Percentiles rank a stretch among this genome's conserved stretches.
phyloP scores from a whole-genome alignment of 1,139 yeast genomes.

The Pichia kudriavzevii region DNA sequence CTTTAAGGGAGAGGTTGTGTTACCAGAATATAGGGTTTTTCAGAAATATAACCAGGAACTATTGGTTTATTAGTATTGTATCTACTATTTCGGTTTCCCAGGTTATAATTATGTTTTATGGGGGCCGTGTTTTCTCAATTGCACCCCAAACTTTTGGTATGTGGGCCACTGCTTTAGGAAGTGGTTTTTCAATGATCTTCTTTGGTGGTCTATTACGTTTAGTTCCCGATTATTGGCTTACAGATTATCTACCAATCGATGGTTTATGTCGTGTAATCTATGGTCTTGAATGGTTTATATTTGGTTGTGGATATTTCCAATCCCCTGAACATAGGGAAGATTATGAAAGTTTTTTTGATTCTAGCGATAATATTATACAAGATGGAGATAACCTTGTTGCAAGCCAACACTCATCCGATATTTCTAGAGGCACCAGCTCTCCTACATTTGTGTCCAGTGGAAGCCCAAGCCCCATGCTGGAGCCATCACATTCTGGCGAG shows the following conservation, averaged over 20 bases:
- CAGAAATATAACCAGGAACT: slow-evolving; percentile 72
- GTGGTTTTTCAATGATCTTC: slow-evolving; percentile 81
- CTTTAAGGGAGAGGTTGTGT: slow-evolving; percentile 51
- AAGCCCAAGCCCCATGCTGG: slow-evolving; percentile 12
- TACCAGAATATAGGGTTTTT: slow-evolving; percentile 67
- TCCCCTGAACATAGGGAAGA: slow-evolving; percentile 4
- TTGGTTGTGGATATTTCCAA: slow-evolving; percentile 23
- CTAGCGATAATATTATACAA: slow-evolving; percentile 3
- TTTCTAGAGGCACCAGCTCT: too few species aligned
- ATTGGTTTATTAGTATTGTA: slow-evolving; percentile 70
- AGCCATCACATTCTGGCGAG: slow-evolving; percentile 4
- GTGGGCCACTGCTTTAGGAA: slow-evolving; percentile 86
- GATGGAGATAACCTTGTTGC: too few species aligned
- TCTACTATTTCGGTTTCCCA: slow-evolving; percentile 75
- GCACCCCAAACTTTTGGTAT: slow-evolving; percentile 68
- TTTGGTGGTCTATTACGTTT: slow-evolving; percentile 68
- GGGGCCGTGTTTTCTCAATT: slow-evolving; percentile 90
- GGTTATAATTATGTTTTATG: slow-evolving; percentile 87
- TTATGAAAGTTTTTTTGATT: slow-evolving; percentile 3
- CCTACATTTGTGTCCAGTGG: too few species aligned
- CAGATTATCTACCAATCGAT: slow-evolving; percentile 58
- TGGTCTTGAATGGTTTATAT: slow-evolving; percentile 39
- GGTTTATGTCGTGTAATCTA: slow-evolving; percentile 45
- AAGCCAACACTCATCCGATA: too few species aligned
- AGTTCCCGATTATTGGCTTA: slow-evolving; percentile 76